Evolutionary conservation across 2,329 filamentous ascomycete species (phyloP).

Genomic region (Coniella vitis): DNA sequence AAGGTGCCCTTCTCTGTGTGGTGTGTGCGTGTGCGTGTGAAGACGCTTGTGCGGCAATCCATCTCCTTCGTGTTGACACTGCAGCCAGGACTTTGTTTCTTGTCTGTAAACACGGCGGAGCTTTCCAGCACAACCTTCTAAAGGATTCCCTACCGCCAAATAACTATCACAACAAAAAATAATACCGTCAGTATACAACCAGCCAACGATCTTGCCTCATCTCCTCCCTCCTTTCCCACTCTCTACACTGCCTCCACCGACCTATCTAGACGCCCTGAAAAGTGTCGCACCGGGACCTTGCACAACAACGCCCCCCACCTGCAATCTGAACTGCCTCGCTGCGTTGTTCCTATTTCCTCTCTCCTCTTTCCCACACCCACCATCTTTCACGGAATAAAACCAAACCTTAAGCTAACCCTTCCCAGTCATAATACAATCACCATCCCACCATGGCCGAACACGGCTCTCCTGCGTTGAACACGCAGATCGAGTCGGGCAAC

Average conservation of each 20-base stretch:
- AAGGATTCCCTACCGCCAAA: neutral
- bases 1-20: constrained; percentile 10
- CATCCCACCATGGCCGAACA: constrained; percentile 47
- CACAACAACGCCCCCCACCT: too few species aligned
- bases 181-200: constrained; percentile 7
- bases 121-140: constrained; percentile 16
- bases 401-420: constrained; percentile 18
- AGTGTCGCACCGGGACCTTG: too few species aligned
- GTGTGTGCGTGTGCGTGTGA: constrained; percentile 1
- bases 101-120: constrained; percentile 12
- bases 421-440: constrained; percentile 17
- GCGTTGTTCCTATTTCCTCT: too few species aligned
- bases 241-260: neutral
- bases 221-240: neutral
- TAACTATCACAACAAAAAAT: constrained; percentile 14
- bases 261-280: too few species aligned
- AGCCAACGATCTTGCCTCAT: too few species aligned
- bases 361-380: neutral
- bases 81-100: constrained; percentile 9
- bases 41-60: constrained; percentile 15
- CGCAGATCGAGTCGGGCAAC: constrained; percentile 56
- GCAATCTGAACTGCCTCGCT: too few species aligned
- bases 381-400: constrained; percentile 9
- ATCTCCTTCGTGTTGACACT: constrained; percentile 11
- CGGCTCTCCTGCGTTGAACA: constrained; percentile 52